Conservation (phyloP, 2,329 filamentous ascomycete species). For the Thielaviopsis euricoi region DNA sequence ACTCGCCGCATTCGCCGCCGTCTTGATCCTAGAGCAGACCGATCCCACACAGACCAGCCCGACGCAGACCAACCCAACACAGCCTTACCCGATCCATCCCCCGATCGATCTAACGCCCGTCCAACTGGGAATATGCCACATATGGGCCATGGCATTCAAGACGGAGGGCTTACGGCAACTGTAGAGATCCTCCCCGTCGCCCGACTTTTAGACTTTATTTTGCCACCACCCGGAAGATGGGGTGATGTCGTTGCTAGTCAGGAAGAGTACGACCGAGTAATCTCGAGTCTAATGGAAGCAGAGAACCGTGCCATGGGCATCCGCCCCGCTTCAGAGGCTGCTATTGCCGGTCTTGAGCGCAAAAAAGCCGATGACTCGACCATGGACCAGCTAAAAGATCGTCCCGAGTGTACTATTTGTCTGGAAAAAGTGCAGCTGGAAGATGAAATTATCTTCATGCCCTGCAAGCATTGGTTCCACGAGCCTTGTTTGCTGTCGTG, state of each 20-base stretch:
- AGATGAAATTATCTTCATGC: slow-evolving; percentile 59
- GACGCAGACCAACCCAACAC: too few relatives aligned
- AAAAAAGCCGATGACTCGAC: slow-evolving; percentile 54
- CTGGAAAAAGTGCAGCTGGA: slow-evolving; percentile 67
- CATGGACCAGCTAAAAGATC: slow-evolving; percentile 26
- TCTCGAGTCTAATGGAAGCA: slow-evolving; percentile 76
- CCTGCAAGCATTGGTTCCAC: slow-evolving; percentile 92
- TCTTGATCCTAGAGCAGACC: background rate
- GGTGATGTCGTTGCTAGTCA: slow-evolving; percentile 84
- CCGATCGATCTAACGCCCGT: too few relatives aligned
- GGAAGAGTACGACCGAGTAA: slow-evolving; percentile 76
- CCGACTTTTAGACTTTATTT: background rate
- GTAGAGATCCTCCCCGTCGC: background rate
- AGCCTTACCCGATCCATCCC: too few relatives aligned
- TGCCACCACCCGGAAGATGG: slow-evolving; percentile 17
- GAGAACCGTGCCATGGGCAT: slow-evolving; percentile 62
- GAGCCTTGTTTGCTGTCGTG: slow-evolving; percentile 65
- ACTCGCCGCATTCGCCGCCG: background rate
- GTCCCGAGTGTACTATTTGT: slow-evolving; percentile 81
- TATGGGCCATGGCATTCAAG: background rate
- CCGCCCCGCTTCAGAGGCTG: slow-evolving; percentile 59
- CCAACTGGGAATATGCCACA: background rate
- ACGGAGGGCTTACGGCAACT: background rate
- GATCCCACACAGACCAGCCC: background rate
- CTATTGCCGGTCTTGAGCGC: slow-evolving; percentile 58